A percentile compares a stretch with the other conserved stretches of the same genome.
phyloP scores from a whole-genome alignment of 345 rosid genomes.

The Lepidium didymum region DNA sequence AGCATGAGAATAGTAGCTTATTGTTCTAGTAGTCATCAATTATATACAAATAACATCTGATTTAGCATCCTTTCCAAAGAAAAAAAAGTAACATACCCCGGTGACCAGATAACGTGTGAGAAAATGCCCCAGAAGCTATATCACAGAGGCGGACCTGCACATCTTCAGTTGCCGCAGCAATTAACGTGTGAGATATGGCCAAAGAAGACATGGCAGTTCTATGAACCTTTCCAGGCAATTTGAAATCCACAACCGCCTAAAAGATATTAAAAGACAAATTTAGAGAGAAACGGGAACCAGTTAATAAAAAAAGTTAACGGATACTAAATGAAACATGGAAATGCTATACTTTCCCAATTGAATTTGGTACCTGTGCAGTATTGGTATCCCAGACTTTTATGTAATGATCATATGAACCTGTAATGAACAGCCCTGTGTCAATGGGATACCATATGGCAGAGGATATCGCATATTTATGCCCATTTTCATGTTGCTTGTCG shows the following conservation, averaged over 20 bases:
- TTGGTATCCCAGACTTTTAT: conserved; percentile 96
- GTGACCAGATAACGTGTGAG: conserved; percentile 94
- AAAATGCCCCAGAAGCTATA: conserved; percentile 81
- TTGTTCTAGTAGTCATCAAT: not conserved
- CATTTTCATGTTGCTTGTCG: conserved; percentile 70
- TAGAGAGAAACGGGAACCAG: not conserved
- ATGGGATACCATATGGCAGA: conserved; percentile 92
- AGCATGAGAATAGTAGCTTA: not conserved
- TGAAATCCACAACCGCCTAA: conserved; percentile 74
- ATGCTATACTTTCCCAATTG: not conserved
- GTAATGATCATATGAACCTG: conserved; percentile 77
- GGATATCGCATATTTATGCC: conserved; percentile 70
- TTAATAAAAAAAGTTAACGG: not conserved
- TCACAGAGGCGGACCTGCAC: conserved; percentile 97
- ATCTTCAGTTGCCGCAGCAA: conserved; percentile 94
- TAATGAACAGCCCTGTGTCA: conserved; percentile 86
- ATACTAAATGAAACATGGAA: not conserved
- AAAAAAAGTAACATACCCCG: conserved; percentile 49
- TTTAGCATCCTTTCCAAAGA: not conserved
- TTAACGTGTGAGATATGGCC: conserved; percentile 81
- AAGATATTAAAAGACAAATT: not conserved
- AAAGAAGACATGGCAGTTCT: conserved; percentile 83
- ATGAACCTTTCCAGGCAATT: conserved; percentile 95
- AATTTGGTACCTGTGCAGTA: conserved; percentile 50
- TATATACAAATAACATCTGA: not conserved